Evolutionary conservation across 2,329 filamentous ascomycete genomes (phyloP), one percentile per base, ranked within the genome.

Genomic region (Rugonectria rugulosa): DNA sequence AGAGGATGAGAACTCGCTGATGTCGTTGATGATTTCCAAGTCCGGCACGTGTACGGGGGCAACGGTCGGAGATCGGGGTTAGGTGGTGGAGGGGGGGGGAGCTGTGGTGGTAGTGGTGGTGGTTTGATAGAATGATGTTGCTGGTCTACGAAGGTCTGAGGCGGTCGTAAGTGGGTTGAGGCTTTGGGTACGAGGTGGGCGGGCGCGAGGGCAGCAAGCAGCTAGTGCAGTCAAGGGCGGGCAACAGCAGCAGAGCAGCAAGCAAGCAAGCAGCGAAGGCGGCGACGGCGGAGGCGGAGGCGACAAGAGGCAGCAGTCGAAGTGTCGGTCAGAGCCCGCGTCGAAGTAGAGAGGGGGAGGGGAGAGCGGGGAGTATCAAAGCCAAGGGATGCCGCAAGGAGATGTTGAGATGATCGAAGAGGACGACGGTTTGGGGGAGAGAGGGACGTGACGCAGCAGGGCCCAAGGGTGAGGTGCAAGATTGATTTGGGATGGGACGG

Each of bases 401-500:
- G 50, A 23, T 14, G 21, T 37, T 44, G 45, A 59, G 48, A 57
- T 62, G 45, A 48, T 56, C 57, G 49, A 52, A 54, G 15, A 40
- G 44, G 43, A 55, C 57, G 47, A 44, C 41, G 46, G 38, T 56
- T 56, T 40, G 37, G 41, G 46, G 53, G 52, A n/a, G n/a, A 45
- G 41, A 56, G 46, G 52, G 57, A 58, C 53, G 61, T 64, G 64
- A 66, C 63, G 60, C 63, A 65, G 50, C 54, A 61, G 53, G 65
- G 57, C 50, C 53, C 41, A 63, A 60, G 44, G 55, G 48, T 56
- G 55, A 56, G 53, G 60, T 62, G 55, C 61, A 55, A 55, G 53
- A 57, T 60, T 63, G 51, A 56, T 57, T 52, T 63, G 64, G 58
- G 59, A 62, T 61, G 53, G 57, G 53, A 63, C 53, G 59, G 61